Evolutionary conservation across 2,329 filamentous ascomycete genomes (phyloP).

Genomic region (Boeremia lycopersici): DNA sequence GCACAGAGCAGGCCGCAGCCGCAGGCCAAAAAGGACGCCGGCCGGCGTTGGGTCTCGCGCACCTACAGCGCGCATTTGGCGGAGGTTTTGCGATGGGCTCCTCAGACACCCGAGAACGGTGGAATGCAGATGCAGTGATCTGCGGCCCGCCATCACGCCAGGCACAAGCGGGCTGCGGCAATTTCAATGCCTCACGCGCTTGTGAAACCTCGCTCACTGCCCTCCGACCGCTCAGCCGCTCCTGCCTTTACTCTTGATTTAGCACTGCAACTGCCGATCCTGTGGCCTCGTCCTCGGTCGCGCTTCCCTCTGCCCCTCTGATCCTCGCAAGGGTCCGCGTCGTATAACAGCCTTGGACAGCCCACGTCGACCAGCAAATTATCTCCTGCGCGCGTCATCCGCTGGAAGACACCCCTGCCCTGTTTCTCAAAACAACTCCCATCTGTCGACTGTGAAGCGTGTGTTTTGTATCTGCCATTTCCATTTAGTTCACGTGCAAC

Average conservation of each 20-base stretch:
- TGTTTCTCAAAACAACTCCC: conserved; percentile 6
- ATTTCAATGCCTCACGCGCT: conserved; percentile 10
- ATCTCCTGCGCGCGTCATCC: conserved; percentile 11
- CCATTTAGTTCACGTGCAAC: background rate
- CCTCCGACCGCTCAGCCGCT: conserved; percentile 4
- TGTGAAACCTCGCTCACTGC: conserved; percentile 1
- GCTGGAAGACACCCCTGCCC: background rate
- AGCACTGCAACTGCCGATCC: conserved; percentile 12
- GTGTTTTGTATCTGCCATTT: conserved; percentile 2
- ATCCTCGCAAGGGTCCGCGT: conserved; percentile 13
- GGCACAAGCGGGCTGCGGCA: conserved; percentile 15
- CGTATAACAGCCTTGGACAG: conserved; percentile 6
- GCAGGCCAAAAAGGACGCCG: conserved; percentile 1
- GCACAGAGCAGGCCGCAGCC: conserved; percentile 2
- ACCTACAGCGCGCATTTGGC: conserved; percentile 3
- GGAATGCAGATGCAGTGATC: conserved; percentile 17
- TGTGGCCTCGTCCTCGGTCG: conserved; percentile 6
- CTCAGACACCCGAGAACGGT: conserved; percentile 11
- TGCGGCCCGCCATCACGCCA: conserved; percentile 15
- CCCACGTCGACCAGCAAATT: conserved; percentile 16
- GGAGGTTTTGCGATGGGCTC: conserved; percentile 1
- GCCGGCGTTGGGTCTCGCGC: background rate
- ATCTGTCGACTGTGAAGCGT: conserved; percentile 4
- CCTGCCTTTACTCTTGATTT: background rate
- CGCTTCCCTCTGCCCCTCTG: conserved; percentile 12